phyloP scores from a whole-genome alignment of 163 green algal species.

The Scenedesmus sp. region DNA sequence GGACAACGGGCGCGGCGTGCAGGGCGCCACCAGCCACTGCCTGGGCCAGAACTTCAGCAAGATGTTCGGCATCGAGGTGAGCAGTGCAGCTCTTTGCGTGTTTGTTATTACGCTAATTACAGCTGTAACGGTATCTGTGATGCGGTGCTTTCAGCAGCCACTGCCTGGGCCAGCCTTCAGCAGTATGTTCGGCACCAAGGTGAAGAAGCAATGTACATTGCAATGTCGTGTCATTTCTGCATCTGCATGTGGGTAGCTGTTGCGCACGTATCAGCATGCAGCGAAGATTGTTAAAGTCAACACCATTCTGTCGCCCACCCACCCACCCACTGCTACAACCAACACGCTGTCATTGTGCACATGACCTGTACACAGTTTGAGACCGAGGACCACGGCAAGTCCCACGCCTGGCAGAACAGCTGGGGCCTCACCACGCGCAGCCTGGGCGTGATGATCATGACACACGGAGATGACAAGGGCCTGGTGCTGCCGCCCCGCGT shows the following conservation, averaged over 20 bases:
- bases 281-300: too few relatives aligned
- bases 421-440: slow-evolving; percentile 98
- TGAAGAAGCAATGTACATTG: too few relatives aligned
- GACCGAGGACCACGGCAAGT: slow-evolving; percentile 77
- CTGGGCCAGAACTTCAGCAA: slow-evolving; percentile 99
- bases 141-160: slow-evolving; percentile 79
- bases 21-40: slow-evolving; percentile 96
- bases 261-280: too few relatives aligned
- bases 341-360: too few relatives aligned
- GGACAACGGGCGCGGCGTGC: slow-evolving; percentile 91
- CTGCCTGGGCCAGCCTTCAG: slow-evolving; percentile 98
- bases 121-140: neutral
- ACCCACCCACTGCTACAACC: too few relatives aligned
- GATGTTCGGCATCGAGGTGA: slow-evolving; percentile 93
- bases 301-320: too few relatives aligned
- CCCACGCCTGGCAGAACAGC: slow-evolving; percentile 96
- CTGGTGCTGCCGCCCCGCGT: slow-evolving; percentile 93
- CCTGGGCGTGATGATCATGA: slow-evolving; percentile 99
- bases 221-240: too few relatives aligned
- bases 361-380: slow-evolving; percentile 73
- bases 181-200: slow-evolving; percentile 93
- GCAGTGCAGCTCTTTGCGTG: slow-evolving; percentile 32
- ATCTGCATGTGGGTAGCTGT: too few relatives aligned
- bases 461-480: slow-evolving; percentile 97
- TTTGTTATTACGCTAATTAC: neutral